Evolutionary conservation across 148 eudicot species (phyloP), one percentile per base, ranked within the genome.

Genomic region (Limonium bicolor): DNA sequence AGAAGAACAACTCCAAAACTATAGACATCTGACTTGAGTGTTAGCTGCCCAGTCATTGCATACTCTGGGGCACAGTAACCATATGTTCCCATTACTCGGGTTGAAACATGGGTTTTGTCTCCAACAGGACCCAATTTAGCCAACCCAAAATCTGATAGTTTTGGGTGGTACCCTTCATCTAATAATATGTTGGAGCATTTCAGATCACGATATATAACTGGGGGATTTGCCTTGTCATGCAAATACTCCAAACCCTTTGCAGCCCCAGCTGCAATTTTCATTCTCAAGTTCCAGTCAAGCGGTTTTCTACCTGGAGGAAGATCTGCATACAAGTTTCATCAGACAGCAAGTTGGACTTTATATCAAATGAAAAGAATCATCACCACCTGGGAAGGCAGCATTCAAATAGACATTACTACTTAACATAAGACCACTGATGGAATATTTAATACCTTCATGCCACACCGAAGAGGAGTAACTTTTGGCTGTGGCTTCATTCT

Each of bases 21-120:
- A 57, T 74, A 74, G 24, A 74, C 76, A 67, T 74, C 81, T 21
- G 81, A 74, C 55, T 64, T 74, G n/a, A 67, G 36, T 8, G 76
- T 74, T 34, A 74, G 75, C 51, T 74, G 81, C 28, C 81, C 81
- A 26, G 80, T 73, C 74, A 73, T 68, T 46, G 79, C 79, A 61
- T 73, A 73, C 43, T 73, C 79, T 7, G 72, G 80, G 4, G 81
- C 81, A 32, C 81, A 74, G 39, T 74, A 74, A 35, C 81, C 81
- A 42, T 74, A 70, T 1, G 81, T 74, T 46, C 81, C 81, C 81
- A 74, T 70, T 34, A 74, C 81, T 56, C 81, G 48, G 21, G 81
- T 70, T 20, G 81, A 74, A 5, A 74, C 81, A 25, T 74, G 81
- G 16, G 81, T 70, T 10, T 74, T 74, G 41, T 66, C 81, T 27